phyloP scores from a whole-genome alignment of 78 protist species.

The Diacronema lutheri region DNA sequence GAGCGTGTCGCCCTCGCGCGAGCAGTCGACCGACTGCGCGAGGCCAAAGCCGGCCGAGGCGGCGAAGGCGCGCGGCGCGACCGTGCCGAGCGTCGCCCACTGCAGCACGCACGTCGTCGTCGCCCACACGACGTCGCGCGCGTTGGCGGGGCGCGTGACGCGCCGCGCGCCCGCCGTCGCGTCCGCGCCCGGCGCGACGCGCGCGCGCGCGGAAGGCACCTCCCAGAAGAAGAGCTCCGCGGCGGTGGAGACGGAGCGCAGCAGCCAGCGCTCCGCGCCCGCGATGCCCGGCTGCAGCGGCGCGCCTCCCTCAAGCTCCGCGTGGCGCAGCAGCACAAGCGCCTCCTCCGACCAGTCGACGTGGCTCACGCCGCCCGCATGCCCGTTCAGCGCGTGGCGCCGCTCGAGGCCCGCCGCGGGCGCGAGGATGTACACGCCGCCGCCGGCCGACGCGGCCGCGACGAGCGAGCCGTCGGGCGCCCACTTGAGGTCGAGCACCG shows the following conservation, averaged over 20 bases:
- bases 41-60: background rate
- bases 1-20: background rate
- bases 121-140: slow-evolving; percentile 6
- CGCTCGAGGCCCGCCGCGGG: too few relatives aligned
- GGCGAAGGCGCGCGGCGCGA: background rate
- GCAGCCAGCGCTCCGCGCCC: background rate
- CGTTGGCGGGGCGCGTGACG: background rate
- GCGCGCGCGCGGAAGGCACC: background rate
- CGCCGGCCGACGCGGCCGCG: too few relatives aligned
- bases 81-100: background rate
- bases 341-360: background rate
- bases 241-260: background rate
- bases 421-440: too few relatives aligned
- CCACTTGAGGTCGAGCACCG: too few relatives aligned
- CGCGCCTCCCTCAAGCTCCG: background rate
- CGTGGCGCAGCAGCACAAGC: background rate
- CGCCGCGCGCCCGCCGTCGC: background rate
- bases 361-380: too few relatives aligned
- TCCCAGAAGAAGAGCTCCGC: background rate
- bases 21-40: background rate
- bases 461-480: too few relatives aligned
- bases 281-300: background rate
- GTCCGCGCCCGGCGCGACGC: background rate
- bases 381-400: too few relatives aligned
- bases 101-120: background rate